These are phyloP conservation scores for Taiozyma sp. DNA, from an alignment of 1,139 yeast species.

Conservation along the genomic window DNA sequence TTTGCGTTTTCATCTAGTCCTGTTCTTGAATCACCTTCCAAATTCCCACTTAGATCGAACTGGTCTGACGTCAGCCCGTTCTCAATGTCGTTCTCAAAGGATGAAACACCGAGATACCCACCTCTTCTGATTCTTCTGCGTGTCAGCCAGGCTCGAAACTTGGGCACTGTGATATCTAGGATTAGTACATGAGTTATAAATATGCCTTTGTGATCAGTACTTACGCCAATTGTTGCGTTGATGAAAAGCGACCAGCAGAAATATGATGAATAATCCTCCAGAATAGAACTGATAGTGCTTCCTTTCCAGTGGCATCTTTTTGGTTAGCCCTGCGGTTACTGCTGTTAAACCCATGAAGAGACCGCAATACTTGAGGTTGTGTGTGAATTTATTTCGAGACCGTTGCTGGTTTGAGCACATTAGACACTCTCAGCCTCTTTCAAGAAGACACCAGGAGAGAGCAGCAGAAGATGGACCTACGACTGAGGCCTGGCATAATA, in stretches of 20 bases:
- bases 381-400: background rate
- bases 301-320: background rate
- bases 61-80: slow-evolving; percentile 59
- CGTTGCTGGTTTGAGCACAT: background rate
- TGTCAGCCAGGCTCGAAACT: slow-evolving; percentile 15
- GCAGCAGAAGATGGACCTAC: too few relatives aligned
- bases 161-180: slow-evolving; percentile 12
- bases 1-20: slow-evolving; percentile 61
- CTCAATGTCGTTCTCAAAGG: slow-evolving; percentile 58
- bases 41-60: slow-evolving; percentile 49
- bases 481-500: too few relatives aligned
- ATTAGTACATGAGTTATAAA: background rate
- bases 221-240: background rate
- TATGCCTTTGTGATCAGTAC: background rate
- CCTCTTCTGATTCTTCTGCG: slow-evolving; percentile 15
- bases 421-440: background rate
- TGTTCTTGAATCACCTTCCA: slow-evolving; percentile 49
- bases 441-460: background rate
- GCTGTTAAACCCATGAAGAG: too few relatives aligned
- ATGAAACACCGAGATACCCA: slow-evolving; percentile 19
- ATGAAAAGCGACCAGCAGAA: background rate
- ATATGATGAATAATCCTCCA: background rate
- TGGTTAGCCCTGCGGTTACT: too few relatives aligned
- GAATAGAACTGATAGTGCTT: background rate
- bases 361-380: too few relatives aligned